Evolutionary conservation across 2,329 filamentous ascomycete species (phyloP), one percentile per base, ranked within the genome.

Genomic region (Fusarium kyushuense): DNA sequence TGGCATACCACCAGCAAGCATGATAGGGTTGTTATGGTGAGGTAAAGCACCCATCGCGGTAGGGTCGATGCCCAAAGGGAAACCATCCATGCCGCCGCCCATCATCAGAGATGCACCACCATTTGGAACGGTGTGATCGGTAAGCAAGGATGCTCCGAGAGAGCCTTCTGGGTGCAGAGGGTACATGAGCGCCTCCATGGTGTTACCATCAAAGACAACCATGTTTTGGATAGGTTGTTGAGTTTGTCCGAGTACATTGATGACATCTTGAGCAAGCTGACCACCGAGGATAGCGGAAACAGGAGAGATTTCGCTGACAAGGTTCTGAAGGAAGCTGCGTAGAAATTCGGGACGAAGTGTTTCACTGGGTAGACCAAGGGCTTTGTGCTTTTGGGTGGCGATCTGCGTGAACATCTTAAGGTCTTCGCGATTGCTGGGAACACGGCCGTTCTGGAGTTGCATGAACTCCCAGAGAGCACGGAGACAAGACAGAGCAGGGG

Each of bases 181-280:
- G 76, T 96, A 97, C 69, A 96, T 89, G 3, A 89, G 89, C 0
- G 91, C 92, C 69, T 92, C 87, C 79, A 92, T 92, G 45, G 85
- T 87, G 71, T 93, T 92, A 16, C 94, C 94, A 77, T 98, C 94
- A 74, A 98, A 97, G 21, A 98, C 83, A 49, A 97, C 87, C 77
- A 97, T 89, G 78, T 99, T 99, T 81, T 99, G 96, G 41, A 99
- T 91, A 1, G 96, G 96, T 79, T 97, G 96, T 81, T 98, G 94
- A 40, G 92, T 89, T 76, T 92, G 89, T 48, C 94, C 93, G 8
- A 98, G 86, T 32, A 97, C 94, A 74, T 98, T 98, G 81, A 99
- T 98, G 52, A 97, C 94, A 76, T 99, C 96, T 80, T 99, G 96
- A 1, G 95, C 93, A 17, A 99, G 85, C 77, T 94, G 89, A 12